phyloP scores from a whole-genome alignment of 495 filamentous ascomycete genomes.

The Aspergillus affinis region DNA sequence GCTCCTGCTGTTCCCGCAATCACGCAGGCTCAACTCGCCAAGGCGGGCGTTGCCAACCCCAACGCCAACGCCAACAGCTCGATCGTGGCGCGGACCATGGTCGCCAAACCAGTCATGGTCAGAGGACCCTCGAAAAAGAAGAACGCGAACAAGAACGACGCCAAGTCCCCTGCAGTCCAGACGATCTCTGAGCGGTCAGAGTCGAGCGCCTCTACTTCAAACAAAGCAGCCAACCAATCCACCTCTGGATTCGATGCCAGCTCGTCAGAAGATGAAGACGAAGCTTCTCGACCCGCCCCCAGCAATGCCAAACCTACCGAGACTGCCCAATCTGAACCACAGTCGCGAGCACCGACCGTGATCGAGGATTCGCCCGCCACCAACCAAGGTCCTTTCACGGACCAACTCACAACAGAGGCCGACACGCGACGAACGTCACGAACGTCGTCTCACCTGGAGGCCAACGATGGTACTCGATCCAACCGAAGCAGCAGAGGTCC shows the following conservation, averaged over 20 bases:
- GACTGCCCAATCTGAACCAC: slow-evolving; percentile 9
- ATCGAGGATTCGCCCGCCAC: slow-evolving; percentile 49
- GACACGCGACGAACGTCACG: slow-evolving; percentile 4
- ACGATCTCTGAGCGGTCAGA: slow-evolving; percentile 29
- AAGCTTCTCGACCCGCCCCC: slow-evolving; percentile 19
- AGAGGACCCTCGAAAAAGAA: slow-evolving; percentile 36
- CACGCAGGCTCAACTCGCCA: slow-evolving; percentile 47
- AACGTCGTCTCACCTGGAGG: slow-evolving; percentile 22
- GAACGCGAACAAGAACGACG: slow-evolving; percentile 21
- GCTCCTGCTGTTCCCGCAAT: slow-evolving; percentile 54
- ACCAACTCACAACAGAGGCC: slow-evolving; percentile 39
- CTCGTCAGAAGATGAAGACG: slow-evolving; percentile 41
- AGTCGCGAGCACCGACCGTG: slow-evolving; percentile 38
- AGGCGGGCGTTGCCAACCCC: slow-evolving; percentile 38
- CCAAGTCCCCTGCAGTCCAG: slow-evolving; percentile 15
- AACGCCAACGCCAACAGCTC: slow-evolving; percentile 43
- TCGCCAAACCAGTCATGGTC: slow-evolving; percentile 48
- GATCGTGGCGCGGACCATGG: slow-evolving; percentile 44
- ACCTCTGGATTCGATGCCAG: slow-evolving; percentile 39
- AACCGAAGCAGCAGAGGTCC: slow-evolving; percentile 28
- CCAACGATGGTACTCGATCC: slow-evolving; percentile 23
- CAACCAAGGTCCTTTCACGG: slow-evolving; percentile 59
- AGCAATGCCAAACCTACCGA: slow-evolving; percentile 16
- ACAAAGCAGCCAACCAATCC: slow-evolving; percentile 18
- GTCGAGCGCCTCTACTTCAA: slow-evolving; percentile 15